A percentile compares a stretch with the other conserved stretches of the same genome.
Conservation (phyloP, 116 monocot species). For the Thalassia testudinum region DNA sequence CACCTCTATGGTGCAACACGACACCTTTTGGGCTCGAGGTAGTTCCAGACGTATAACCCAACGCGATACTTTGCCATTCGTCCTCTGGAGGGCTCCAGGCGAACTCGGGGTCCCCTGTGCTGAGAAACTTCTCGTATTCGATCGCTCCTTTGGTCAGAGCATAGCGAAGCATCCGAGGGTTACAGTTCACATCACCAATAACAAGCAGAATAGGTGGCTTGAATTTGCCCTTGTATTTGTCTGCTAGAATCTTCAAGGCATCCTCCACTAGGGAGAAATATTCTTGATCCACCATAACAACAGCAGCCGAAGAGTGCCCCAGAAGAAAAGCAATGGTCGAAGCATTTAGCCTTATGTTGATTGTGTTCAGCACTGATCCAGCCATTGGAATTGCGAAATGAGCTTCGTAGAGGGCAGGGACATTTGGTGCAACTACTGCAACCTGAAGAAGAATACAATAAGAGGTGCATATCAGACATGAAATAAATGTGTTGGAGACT, state of each 20-base stretch:
- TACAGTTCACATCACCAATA: constrained; percentile 57
- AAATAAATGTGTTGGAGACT: too few relatives aligned
- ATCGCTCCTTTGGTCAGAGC: constrained; percentile 63
- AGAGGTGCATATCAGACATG: not conserved
- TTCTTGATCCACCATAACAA: constrained; percentile 88
- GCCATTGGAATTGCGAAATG: constrained; percentile 97
- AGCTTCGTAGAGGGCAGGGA: constrained; percentile 82
- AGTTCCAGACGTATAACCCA: constrained; percentile 93
- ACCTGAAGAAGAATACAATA: constrained; percentile 29
- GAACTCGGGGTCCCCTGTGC: constrained; percentile 72
- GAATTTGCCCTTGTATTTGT: constrained; percentile 29
- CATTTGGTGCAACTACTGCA: constrained; percentile 84
- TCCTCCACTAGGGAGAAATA: constrained; percentile 59
- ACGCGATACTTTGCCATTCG: constrained; percentile 91
- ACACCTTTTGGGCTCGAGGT: constrained; percentile 95
- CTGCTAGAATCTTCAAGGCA: constrained; percentile 49
- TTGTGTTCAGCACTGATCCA: constrained; percentile 65
- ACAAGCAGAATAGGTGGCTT: constrained; percentile 60
- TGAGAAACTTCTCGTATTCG: constrained; percentile 79
- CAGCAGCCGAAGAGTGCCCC: constrained; percentile 56
- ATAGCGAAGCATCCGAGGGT: constrained; percentile 28
- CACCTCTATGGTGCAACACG: constrained; percentile 82
- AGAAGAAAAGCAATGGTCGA: constrained; percentile 72
- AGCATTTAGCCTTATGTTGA: constrained; percentile 80
- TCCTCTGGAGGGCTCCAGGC: constrained; percentile 71